Evolutionary conservation across 2,329 filamentous ascomycete species (phyloP), one percentile per base, ranked within the genome.

Genomic region (Coniochaeta sp.): DNA sequence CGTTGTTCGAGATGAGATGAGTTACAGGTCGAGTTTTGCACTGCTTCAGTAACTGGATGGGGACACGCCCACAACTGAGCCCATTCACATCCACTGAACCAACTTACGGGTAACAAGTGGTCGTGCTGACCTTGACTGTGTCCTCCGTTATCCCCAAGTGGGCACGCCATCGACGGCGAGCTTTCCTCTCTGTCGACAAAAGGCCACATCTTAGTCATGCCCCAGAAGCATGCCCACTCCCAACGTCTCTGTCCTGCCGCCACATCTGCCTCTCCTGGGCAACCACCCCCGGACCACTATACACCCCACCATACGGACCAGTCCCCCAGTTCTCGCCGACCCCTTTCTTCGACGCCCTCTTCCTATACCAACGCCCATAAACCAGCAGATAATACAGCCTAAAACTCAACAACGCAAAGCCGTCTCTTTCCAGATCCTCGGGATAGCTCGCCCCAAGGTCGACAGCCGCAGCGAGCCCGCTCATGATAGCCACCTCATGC

Each of bases 401-500:
- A 66, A 88, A 88, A 55, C 79, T 78, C 61, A 87, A 66, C 59
- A 88, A 77, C 0, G 85, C 82, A 66, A 86, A 88, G 58, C 74
- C 76, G 62, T 87, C 85, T n/a, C 82, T 71, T 71, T 87, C 85
- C 1, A 88, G 67, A 65, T 87, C 85, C 62, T 80, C 81, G 0
- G 84, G 84, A 66, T 89, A 90, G 7, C 74, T 73, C 0, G 86
- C 87, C 1, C 88, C 88, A 14, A 90, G 73, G 62, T 87, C 83
- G 22, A 88, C 86, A 0, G 87, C 88, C 1, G 87, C 87, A 3
- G 85, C 85, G 57, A 89, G 84, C 1, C 87, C 87, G 38, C 81
- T 84, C 64, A 90, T 84, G 61, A 87, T 81, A 14, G 88, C 87
- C 16, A 87, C 80, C 69, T 90, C 88, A 66, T 90, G 83, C 1